Percentiles rank a stretch among this genome's conserved stretches.
Conservation (phyloP, 2,329 filamentous ascomycete species). For the Sporothrix luriei region DNA sequence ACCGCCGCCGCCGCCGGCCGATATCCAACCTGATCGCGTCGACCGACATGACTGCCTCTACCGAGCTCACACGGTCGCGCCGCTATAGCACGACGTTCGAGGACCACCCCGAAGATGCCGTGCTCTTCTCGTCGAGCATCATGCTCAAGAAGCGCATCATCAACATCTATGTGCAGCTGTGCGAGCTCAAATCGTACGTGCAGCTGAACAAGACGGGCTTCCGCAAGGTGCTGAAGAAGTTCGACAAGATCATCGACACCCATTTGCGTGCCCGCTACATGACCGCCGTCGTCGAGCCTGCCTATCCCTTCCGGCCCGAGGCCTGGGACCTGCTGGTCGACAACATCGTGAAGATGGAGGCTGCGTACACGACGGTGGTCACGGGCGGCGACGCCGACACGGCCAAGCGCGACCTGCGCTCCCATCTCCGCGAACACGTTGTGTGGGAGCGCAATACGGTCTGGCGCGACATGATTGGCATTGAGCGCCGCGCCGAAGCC, state of each 20-base stretch:
- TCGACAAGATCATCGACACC: constrained; percentile 91
- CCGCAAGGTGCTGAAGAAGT: constrained; percentile 95
- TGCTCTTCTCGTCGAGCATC: constrained; percentile 68
- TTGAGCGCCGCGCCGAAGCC: constrained; percentile 92
- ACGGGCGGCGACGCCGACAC: constrained; percentile 76
- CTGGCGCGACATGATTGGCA: constrained; percentile 98
- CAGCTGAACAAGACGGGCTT: constrained; percentile 98
- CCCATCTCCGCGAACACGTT: constrained; percentile 92
- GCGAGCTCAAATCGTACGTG: constrained; percentile 92
- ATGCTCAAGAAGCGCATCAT: constrained; percentile 92
- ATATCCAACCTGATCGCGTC: constrained; percentile 44
- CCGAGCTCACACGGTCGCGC: constrained; percentile 61
- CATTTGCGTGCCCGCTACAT: constrained; percentile 79
- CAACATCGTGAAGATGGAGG: constrained; percentile 73
- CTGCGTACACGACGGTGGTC: constrained; percentile 77
- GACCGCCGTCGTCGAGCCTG: constrained; percentile 69
- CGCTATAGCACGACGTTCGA: constrained; percentile 71
- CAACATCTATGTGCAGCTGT: constrained; percentile 84
- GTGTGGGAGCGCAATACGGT: constrained; percentile 99
- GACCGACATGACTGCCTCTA: constrained; percentile 64
- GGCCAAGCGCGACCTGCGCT: constrained; percentile 81
- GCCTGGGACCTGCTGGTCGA: constrained; percentile 72
- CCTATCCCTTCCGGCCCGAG: constrained; percentile 76
- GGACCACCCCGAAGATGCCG: constrained; percentile 75
- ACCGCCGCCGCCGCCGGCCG: constrained; percentile 19